Conservation (phyloP, 2,329 filamentous ascomycete genomes). For the Diplodia sapinea region DNA sequence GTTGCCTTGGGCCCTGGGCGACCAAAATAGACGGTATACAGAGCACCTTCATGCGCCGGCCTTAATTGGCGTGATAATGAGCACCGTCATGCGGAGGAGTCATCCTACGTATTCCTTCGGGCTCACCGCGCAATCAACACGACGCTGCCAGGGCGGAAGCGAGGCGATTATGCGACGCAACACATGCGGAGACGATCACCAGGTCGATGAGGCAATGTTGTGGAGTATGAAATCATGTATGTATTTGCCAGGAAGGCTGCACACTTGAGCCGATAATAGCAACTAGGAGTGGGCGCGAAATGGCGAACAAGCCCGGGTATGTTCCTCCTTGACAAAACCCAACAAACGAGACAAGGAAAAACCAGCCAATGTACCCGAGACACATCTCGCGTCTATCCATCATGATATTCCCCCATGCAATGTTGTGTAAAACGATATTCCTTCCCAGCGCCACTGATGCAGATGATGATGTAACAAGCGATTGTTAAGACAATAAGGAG, state of each 20-base stretch:
- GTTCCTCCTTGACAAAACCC: slow-evolving; percentile 27
- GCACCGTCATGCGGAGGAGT: slow-evolving; percentile 21
- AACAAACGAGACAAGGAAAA: slow-evolving; percentile 26
- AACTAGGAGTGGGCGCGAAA: slow-evolving; percentile 30
- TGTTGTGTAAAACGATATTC: slow-evolving; percentile 9
- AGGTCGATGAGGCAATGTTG: slow-evolving; percentile 25
- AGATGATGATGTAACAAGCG: slow-evolving; percentile 24
- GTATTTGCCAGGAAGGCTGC: slow-evolving; percentile 13
- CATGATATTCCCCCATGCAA: slow-evolving; percentile 23
- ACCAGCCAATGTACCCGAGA: slow-evolving; percentile 17
- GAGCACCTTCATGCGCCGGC: slow-evolving; percentile 1
- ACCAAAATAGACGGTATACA: slow-evolving; percentile 20
- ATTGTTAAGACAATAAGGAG: slow-evolving; percentile 29
- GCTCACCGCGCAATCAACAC: slow-evolving; percentile 19
- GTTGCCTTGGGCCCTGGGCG: neutral
- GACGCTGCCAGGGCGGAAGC: slow-evolving; percentile 13
- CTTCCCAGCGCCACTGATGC: slow-evolving; percentile 30
- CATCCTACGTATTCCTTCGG: slow-evolving; percentile 13
- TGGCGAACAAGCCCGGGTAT: slow-evolving; percentile 29
- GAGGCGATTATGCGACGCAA: slow-evolving; percentile 16
- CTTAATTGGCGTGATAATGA: slow-evolving; percentile 25
- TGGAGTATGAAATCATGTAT: slow-evolving; percentile 21
- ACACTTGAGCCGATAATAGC: slow-evolving; percentile 23
- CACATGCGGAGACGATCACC: slow-evolving; percentile 22
- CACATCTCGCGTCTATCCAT: slow-evolving; percentile 29